Evolutionary conservation across 1,284 basidiomycete species (phyloP).

Genomic region (Sporisorium scitamineum): DNA sequence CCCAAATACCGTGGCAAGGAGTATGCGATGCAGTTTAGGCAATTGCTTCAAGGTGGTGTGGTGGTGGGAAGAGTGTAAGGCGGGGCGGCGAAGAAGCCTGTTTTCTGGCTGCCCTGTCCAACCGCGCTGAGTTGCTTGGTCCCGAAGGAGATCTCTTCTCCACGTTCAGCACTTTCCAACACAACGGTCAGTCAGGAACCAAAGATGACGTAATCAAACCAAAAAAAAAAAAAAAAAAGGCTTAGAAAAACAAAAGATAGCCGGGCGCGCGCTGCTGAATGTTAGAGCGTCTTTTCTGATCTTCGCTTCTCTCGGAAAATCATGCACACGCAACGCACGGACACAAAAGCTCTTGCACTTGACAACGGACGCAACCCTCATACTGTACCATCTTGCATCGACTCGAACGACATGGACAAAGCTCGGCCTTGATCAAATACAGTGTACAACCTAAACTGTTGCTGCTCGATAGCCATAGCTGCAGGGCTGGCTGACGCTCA

Average conservation of each 20-base stretch:
- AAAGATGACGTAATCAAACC: conserved; percentile 13
- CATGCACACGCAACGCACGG: conserved; percentile 8
- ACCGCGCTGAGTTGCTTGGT: not conserved
- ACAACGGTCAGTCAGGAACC: not conserved
- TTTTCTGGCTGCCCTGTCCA: not conserved
- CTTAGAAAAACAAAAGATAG: conserved; percentile 28
- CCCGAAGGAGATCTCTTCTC: not conserved
- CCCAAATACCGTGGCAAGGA: conserved; percentile 15
- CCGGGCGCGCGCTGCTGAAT: conserved; percentile 8
- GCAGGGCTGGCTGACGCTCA: not conserved
- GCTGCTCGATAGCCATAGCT: not conserved
- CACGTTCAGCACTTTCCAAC: conserved; percentile 4
- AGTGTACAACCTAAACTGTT: not conserved
- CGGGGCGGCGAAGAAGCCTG: not conserved
- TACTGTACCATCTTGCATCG: not conserved
- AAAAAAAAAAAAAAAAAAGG: not conserved
- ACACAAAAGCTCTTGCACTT: not conserved
- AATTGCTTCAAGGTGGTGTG: not conserved
- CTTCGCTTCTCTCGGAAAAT: not conserved
- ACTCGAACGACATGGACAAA: not conserved
- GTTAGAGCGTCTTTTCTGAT: not conserved
- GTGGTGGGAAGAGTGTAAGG: not conserved
- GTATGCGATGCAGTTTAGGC: conserved; percentile 39
- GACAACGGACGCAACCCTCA: not conserved
- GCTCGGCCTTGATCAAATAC: not conserved